Percentiles rank a stretch among this genome's conserved stretches.
Conservation (phyloP, 139 green algal genomes). For the Chlamydomonas sp. region DNA sequence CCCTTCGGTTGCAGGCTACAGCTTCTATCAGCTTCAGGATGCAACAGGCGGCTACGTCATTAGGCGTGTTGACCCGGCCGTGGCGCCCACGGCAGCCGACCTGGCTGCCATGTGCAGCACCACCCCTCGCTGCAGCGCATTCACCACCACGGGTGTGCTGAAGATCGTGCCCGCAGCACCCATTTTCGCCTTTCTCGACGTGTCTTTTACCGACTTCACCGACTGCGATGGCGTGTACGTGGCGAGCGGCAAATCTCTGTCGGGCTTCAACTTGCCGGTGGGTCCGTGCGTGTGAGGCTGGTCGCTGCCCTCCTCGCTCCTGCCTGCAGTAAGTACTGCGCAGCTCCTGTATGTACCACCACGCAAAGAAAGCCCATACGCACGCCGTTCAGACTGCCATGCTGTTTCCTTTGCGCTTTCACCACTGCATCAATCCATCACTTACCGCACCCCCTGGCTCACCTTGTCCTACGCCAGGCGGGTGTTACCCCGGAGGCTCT, state of each 20-base stretch:
- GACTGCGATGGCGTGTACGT: constrained; percentile 21
- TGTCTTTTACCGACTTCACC: not conserved
- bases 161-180: not conserved
- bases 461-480: too few species aligned
- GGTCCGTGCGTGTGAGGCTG: not conserved
- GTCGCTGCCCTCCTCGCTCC: too few species aligned
- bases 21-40: constrained; percentile 27
- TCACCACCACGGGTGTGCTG: constrained; percentile 10
- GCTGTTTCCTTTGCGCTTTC: too few species aligned
- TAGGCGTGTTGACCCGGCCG: not conserved
- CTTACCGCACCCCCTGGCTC: too few species aligned
- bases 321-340: too few species aligned
- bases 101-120: not conserved
- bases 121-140: constrained; percentile 11
- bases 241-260: not conserved
- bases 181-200: not conserved
- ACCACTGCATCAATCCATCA: too few species aligned
- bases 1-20: constrained; percentile 3
- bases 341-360: too few species aligned
- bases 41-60: not conserved
- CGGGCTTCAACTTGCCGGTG: not conserved
- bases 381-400: too few species aligned
- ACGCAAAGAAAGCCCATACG: too few species aligned
- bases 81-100: not conserved
- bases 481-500: too few species aligned